These are phyloP conservation scores for Dendrobium officinale DNA, from an alignment of 106 monocot species.

Conservation along the genomic window DNA sequence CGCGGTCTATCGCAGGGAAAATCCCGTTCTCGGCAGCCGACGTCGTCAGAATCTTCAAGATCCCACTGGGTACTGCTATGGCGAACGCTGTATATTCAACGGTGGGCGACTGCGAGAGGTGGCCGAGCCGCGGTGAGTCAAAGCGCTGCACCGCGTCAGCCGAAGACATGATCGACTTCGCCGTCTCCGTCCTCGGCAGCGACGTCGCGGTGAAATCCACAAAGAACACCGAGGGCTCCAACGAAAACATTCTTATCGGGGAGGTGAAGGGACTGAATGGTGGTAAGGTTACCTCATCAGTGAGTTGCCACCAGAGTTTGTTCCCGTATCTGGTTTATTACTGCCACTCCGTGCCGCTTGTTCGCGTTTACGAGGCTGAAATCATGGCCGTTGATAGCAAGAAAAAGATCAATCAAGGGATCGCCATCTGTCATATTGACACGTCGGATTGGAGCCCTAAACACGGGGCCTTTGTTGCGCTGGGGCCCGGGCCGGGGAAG, in stretches of 20 bases:
- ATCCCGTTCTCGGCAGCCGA: constrained; percentile 53
- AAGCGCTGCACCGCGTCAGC: constrained; percentile 76
- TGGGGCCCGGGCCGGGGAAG: constrained; percentile 22
- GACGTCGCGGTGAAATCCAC: constrained; percentile 61
- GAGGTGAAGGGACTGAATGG: constrained; percentile 61
- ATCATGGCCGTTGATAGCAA: constrained; percentile 12
- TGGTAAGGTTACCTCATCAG: constrained; percentile 65
- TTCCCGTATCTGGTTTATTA: constrained; percentile 92
- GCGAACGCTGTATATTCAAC: constrained; percentile 52
- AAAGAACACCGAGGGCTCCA: constrained; percentile 37
- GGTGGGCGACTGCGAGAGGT: constrained; percentile 61
- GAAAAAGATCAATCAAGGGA: constrained; percentile 23
- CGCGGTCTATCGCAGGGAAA: constrained; percentile 43
- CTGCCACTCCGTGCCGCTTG: constrained; percentile 78
- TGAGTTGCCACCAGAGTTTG: constrained; percentile 95
- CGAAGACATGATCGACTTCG: constrained; percentile 92
- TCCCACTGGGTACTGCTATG: constrained; percentile 44
- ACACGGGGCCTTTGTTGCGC: constrained; percentile 23
- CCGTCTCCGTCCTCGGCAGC: constrained; percentile 47
- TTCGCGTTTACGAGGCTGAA: constrained; percentile 10
- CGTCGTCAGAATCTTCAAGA: constrained; percentile 33
- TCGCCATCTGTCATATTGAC: constrained; percentile 35
- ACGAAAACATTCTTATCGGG: constrained; percentile 35
- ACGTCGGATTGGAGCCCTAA: constrained; percentile 31
- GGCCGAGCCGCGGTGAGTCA: constrained; percentile 80